Percentiles rank a stretch among this genome's conserved stretches.
These are phyloP conservation scores for Podaxis rugospora DNA, from an alignment of 768 basidiomycete species.

Conservation along the genomic window DNA sequence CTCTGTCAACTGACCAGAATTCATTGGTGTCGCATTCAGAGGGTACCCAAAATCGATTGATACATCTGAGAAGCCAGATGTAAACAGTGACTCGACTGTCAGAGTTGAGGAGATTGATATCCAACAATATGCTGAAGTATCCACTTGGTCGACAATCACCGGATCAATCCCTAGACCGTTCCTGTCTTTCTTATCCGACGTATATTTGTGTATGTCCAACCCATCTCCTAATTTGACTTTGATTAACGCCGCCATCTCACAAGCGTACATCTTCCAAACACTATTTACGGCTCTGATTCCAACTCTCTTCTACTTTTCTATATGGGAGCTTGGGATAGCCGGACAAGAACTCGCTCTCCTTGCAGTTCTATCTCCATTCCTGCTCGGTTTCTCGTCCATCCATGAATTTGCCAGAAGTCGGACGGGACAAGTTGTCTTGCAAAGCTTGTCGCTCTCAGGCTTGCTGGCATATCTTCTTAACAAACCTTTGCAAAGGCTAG, in stretches of 20 bases:
- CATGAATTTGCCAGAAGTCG: slow-evolving; percentile 1
- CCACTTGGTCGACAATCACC: neutral
- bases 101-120: neutral
- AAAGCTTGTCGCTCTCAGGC: slow-evolving; percentile 10
- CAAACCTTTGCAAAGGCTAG: slow-evolving; percentile 12
- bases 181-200: slow-evolving; percentile 33
- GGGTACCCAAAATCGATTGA: neutral
- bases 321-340: slow-evolving; percentile 84
- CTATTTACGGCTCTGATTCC: slow-evolving; percentile 75
- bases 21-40: neutral
- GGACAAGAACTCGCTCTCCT: slow-evolving; percentile 79
- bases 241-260: neutral
- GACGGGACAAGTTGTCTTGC: slow-evolving; percentile 12
- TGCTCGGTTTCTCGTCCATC: slow-evolving; percentile 43
- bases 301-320: slow-evolving; percentile 86
- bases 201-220: slow-evolving; percentile 52
- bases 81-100: neutral
- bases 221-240: slow-evolving; percentile 5
- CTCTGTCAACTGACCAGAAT: neutral
- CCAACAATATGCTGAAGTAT: neutral
- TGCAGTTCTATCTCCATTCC: slow-evolving; percentile 61
- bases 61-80: neutral
- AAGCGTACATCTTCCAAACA: slow-evolving; percentile 82
- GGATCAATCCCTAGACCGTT: neutral
- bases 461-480: slow-evolving; percentile 9